Evolutionary conservation across 805 yeast species (phyloP).

Genomic region (Cyberlindnera misumaiensis): DNA sequence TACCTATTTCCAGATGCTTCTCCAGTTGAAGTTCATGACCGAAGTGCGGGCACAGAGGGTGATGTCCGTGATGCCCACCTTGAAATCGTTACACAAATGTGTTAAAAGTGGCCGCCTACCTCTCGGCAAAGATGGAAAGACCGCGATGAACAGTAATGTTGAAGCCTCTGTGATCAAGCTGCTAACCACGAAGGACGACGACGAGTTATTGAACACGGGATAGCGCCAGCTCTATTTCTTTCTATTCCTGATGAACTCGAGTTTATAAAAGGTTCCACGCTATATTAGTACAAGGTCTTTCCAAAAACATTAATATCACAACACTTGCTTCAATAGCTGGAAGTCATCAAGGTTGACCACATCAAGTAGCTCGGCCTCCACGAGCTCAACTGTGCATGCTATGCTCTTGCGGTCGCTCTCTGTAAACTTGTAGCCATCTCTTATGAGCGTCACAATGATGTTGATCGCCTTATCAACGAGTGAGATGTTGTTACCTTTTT

Average conservation of each 20-base stretch:
- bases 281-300: conserved; percentile 9
- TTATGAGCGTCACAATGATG: conserved; percentile 39
- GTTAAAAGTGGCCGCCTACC: conserved; percentile 29
- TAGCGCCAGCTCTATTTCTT: conserved; percentile 1
- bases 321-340: conserved; percentile 40
- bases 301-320: conserved; percentile 7
- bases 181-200: conserved; percentile 45
- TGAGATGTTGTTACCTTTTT: conserved; percentile 32
- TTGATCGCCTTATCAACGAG: conserved; percentile 52
- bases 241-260: conserved; percentile 16
- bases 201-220: conserved; percentile 24
- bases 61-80: conserved; percentile 32
- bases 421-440: conserved; percentile 39
- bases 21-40: conserved; percentile 55
- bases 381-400: conserved; percentile 27
- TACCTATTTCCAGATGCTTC: conserved; percentile 42
- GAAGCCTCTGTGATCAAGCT: conserved; percentile 41
- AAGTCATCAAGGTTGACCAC: conserved; percentile 50
- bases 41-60: conserved; percentile 42
- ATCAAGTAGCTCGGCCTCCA: conserved; percentile 37
- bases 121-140: conserved; percentile 35
- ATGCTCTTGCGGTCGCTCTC: conserved; percentile 35
- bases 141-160: conserved; percentile 42
- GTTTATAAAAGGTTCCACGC: conserved; percentile 16
- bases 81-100: conserved; percentile 27